Evolutionary conservation across 768 basidiomycete genomes (phyloP).

Genomic region (Russula olivacea): DNA sequence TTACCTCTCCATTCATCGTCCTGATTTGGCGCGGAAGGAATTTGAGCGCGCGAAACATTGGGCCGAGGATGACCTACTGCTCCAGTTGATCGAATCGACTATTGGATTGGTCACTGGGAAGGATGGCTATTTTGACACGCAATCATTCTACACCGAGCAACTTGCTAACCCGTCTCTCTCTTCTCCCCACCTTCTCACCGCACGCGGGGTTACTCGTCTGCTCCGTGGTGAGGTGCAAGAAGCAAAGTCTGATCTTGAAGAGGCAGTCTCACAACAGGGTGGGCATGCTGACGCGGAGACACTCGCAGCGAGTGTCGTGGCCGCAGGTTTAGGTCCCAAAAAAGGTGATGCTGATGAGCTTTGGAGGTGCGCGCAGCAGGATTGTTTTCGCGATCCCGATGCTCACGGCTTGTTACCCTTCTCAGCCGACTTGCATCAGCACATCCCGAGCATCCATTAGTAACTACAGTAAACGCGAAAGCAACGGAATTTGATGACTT

Average conservation of each 20-base stretch:
- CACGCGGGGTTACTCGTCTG: conserved; percentile 76
- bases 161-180: conserved; percentile 73
- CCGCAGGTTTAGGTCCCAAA: conserved; percentile 54
- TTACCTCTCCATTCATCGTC: conserved; percentile 83
- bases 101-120: conserved; percentile 71
- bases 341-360: conserved; percentile 57
- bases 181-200: conserved; percentile 66
- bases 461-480: conserved; percentile 55
- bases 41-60: conserved; percentile 77
- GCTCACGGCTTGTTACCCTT: conserved; percentile 20
- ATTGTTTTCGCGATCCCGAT: conserved; percentile 6
- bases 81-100: conserved; percentile 84
- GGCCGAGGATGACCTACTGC: conserved; percentile 84
- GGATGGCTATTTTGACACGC: conserved; percentile 51
- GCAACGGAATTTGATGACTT: conserved; percentile 57
- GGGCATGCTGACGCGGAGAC: conserved; percentile 54
- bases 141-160: conserved; percentile 77
- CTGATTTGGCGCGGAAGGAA: conserved; percentile 82
- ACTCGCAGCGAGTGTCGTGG: conserved; percentile 60
- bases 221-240: conserved; percentile 66
- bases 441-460: conserved; percentile 64
- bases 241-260: conserved; percentile 77
- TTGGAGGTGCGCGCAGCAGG: conserved; percentile 52
- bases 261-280: conserved; percentile 55
- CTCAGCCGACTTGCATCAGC: conserved; percentile 41